Evolutionary conservation across 2,329 filamentous ascomycete genomes (phyloP), one percentile per base, ranked within the genome.

Genomic region (Coniella lustricola): DNA sequence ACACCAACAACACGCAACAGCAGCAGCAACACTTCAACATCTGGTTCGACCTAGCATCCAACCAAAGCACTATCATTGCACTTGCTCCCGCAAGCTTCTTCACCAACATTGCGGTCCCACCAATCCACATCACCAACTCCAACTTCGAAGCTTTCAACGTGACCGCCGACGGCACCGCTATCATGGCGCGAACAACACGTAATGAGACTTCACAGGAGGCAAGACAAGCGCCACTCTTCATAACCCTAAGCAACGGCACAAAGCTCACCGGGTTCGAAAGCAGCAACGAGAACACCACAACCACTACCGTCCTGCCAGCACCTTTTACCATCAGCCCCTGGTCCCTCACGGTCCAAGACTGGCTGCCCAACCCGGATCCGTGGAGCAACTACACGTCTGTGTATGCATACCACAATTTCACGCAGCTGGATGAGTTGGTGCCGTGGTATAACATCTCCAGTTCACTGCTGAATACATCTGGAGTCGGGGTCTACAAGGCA

Each of bases 391-490:
- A 45, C 34, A 33, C 47, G 31, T 44, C 47, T 4, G 29, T 45
- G 1, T 40, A 32, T 20, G 44, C 47, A 3, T 44, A 45, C 25
- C 47, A 49, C 21, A 17, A 45, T 17, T 14, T 49, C 18, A 39
- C 17, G 10, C n/a, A n/a, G n/a, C 35, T 49, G 9, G 34, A 49
- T 18, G 14, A 39, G 18, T 29, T 49, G 10, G 29, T 45, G 4
- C 35, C 42, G 3, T 49, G 47, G 47, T 44, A 44, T 14, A 49
- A 49, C n/a, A 44, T 49, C 25, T 44, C 21, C 9, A 34, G 42
- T 16, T 16, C n/a, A n/a, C n/a, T 49, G 17, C 34, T 44, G 34
- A 17, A 49, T 12, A 31, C 29, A 1, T 49, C 47, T 14, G 47
- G 47, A 8, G n/a, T 49, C 18, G 47, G 47, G 40, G 44, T 40